Evolutionary conservation across 805 yeast species (phyloP), one percentile per base, ranked within the genome.

Genomic region (Saccharomycopsis fermentans): DNA sequence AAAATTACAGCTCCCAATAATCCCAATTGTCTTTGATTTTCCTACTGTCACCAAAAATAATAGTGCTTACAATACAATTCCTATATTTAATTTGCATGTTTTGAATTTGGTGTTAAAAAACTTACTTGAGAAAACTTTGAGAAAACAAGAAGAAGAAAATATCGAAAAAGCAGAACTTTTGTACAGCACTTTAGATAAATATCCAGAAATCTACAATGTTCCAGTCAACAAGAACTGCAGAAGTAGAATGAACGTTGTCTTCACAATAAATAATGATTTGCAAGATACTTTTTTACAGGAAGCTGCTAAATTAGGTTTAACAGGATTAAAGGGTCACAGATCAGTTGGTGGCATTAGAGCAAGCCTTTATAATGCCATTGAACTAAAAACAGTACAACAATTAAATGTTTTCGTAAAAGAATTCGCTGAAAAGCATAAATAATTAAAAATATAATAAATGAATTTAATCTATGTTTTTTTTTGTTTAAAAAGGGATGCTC

Each of bases 311-410:
- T 68, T 64, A 58, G 78, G 81, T 1, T 76, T 94, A 62, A 74
- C 83, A 4, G 98, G 97, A 6, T 78, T 92, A 67, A 88, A 90
- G 73, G 98, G 99, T 48, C 98, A 92, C 73, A 82, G 98, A 70
- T 89, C 96, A 3, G 98, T 92, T 51, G 98, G 98, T 55, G 99
- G 99, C 34, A 86, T 94, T 73, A 84, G 99, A 72, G 91, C 95
- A 16, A 90, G 97, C 14, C 75, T 90, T 57, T 91, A 92, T 72
- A 92, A 94, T 68, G 97, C 98, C 16, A 87, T 94, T 56, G 70
- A 83, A 4, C 73, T 81, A 54, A 76, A 78, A 24, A 81, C 88
- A 65, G 84, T 82, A 32, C 73, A 81, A 62, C 65, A 74, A 58
- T 74, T 90, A 64, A 82, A 77, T 39, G 73, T 76, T 21, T 89